Conservation (phyloP, 2,329 filamentous ascomycete species). For the Fusarium phyllophilum region DNA sequence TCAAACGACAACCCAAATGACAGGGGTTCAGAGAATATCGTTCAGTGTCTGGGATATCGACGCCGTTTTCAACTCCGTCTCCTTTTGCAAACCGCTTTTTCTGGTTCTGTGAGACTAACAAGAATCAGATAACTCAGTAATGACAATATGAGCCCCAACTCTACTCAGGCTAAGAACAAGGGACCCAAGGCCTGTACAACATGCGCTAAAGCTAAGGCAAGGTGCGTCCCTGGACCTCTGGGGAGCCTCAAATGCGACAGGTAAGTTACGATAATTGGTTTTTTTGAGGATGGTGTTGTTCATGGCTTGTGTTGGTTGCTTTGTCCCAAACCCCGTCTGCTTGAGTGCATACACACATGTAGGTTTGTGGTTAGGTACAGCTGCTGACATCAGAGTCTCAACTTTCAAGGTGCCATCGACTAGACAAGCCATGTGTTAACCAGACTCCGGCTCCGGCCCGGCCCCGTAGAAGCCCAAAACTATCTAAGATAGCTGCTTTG, state of each 20-base stretch:
- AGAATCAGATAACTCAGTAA: slow-evolving; percentile 15
- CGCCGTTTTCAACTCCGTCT: slow-evolving; percentile 33
- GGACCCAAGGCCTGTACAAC: slow-evolving; percentile 62
- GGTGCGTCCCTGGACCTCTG: slow-evolving; percentile 57
- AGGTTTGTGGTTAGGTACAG: slow-evolving; percentile 11
- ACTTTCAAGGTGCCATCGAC: slow-evolving; percentile 56
- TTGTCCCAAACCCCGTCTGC: not conserved
- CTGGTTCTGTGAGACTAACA: slow-evolving; percentile 11
- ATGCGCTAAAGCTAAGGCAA: slow-evolving; percentile 63
- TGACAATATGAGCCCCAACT: slow-evolving; percentile 37
- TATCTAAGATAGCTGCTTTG: slow-evolving; percentile 61
- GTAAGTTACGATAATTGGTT: slow-evolving; percentile 47
- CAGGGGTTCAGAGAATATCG: slow-evolving; percentile 23
- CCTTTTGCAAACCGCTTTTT: slow-evolving; percentile 34
- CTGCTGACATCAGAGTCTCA: slow-evolving; percentile 16
- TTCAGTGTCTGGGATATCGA: slow-evolving; percentile 25
- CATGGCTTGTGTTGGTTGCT: not conserved
- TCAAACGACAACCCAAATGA: slow-evolving; percentile 27
- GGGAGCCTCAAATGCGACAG: slow-evolving; percentile 58
- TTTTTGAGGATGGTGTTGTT: not conserved
- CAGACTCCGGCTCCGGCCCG: slow-evolving; percentile 60
- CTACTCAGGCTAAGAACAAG: slow-evolving; percentile 47
- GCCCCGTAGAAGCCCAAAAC: slow-evolving; percentile 58
- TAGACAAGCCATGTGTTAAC: slow-evolving; percentile 58
- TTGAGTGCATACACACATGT: not conserved